These are phyloP conservation scores for Salvia sclarea DNA, from an alignment of 305 asterid genomes.

Conservation along the genomic window DNA sequence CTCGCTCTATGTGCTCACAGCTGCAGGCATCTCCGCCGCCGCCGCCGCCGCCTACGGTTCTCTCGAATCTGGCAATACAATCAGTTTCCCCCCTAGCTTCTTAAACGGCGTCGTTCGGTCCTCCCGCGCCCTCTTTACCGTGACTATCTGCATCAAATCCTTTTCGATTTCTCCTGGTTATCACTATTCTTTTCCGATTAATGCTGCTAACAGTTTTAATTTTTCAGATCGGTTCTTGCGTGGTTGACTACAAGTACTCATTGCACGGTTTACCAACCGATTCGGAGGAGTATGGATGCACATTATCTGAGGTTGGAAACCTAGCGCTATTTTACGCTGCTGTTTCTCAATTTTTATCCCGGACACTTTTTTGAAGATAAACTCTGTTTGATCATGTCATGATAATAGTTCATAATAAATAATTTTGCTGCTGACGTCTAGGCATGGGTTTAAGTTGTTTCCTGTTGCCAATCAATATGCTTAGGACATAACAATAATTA, in stretches of 20 bases:
- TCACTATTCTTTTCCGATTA: neutral
- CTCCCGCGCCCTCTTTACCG: conserved; percentile 74
- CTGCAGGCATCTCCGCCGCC: conserved; percentile 46
- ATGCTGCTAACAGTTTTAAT: neutral
- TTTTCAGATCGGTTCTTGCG: conserved; percentile 59
- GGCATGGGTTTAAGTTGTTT: neutral
- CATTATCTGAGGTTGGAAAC: conserved; percentile 53
- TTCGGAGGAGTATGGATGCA: conserved; percentile 50
- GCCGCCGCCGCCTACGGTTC: conserved; percentile 39
- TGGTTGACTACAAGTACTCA: conserved; percentile 71
- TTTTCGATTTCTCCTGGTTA: neutral
- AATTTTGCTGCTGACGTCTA: neutral
- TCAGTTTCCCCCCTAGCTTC: conserved; percentile 42
- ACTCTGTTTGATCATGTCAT: conserved; percentile 1
- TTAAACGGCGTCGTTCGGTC: conserved; percentile 72
- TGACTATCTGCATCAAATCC: conserved; percentile 18
- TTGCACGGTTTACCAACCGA: conserved; percentile 48
- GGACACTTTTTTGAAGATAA: neutral
- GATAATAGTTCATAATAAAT: neutral
- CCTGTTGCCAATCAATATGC: neutral
- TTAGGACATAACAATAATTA: neutral
- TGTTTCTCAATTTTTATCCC: conserved; percentile 20
- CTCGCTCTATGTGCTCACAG: conserved; percentile 47
- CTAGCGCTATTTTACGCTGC: neutral
- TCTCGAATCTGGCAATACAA: conserved; percentile 28